Conservation (phyloP, 495 filamentous ascomycete species). For the Hypoxylon rickii region DNA sequence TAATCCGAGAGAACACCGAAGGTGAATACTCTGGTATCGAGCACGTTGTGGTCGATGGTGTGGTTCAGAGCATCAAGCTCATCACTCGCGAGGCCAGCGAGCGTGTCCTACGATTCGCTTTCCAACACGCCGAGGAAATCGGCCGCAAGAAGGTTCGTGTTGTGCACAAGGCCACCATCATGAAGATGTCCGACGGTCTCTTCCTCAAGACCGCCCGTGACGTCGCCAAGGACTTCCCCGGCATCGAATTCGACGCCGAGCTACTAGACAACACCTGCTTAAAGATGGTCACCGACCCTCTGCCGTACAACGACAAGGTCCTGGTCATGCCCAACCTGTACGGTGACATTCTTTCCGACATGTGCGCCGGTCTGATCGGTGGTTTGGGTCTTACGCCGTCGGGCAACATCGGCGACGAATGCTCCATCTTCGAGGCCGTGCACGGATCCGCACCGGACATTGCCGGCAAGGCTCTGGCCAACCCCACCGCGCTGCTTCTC, state of each 20-base stretch:
- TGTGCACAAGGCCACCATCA: conserved; percentile 99
- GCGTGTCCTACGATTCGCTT: conserved; percentile 92
- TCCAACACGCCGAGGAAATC: conserved; percentile 92
- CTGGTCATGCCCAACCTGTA: conserved; percentile 99
- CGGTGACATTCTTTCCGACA: conserved; percentile 98
- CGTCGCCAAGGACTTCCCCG: conserved; percentile 90
- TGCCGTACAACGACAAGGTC: conserved; percentile 98
- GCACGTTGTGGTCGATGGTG: conserved; percentile 96
- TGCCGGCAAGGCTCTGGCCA: conserved; percentile 70
- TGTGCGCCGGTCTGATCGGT: conserved; percentile 98
- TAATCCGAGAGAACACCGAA: conserved; percentile 99
- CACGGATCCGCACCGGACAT: conserved; percentile 98
- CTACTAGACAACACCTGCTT: conserved; percentile 98
- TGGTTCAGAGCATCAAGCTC: conserved; percentile 98
- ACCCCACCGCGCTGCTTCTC: conserved; percentile 35
- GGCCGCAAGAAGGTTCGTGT: conserved; percentile 94
- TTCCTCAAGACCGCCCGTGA: conserved; percentile 86
- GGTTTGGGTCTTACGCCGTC: conserved; percentile 96
- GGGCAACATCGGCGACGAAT: conserved; percentile 98
- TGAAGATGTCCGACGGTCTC: conserved; percentile 99
- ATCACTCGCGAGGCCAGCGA: conserved; percentile 93
- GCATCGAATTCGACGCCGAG: conserved; percentile 93
- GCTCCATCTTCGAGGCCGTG: conserved; percentile 99
- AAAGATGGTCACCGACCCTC: conserved; percentile 93
- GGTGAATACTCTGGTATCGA: conserved; percentile 99